phyloP scores from a whole-genome alignment of 129 eudicot genomes.

The Arctium lappa region DNA sequence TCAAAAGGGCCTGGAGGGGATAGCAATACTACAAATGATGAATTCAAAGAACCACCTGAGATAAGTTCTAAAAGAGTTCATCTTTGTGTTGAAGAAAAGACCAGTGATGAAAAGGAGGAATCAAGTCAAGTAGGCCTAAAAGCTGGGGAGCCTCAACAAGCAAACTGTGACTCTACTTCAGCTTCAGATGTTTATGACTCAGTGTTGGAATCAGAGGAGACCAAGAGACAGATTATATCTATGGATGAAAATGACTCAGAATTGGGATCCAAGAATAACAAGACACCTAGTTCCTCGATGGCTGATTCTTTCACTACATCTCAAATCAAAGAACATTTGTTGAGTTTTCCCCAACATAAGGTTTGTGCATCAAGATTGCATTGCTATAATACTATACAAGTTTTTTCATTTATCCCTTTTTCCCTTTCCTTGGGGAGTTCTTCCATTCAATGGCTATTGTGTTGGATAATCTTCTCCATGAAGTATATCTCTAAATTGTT shows the following conservation, averaged over 20 bases:
- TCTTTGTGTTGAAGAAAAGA: constrained; percentile 23
- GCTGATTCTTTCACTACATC: constrained; percentile 48
- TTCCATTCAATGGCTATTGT: too few species aligned
- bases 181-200: constrained; percentile 9
- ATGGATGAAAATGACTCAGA: constrained; percentile 5
- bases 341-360: constrained; percentile 44
- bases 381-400: too few species aligned
- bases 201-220: background rate
- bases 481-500: constrained; percentile 58
- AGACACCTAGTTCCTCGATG: constrained; percentile 42
- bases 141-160: background rate
- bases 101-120: constrained; percentile 14
- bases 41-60: background rate
- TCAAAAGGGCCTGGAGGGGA: background rate
- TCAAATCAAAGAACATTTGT: constrained; percentile 55
- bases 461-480: constrained; percentile 10
- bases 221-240: background rate
- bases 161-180: constrained; percentile 14
- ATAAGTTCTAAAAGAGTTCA: background rate
- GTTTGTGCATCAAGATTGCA: constrained; percentile 22
- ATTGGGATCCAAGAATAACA: constrained; percentile 17
- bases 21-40: constrained; percentile 9
- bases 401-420: too few species aligned
- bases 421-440: too few species aligned
- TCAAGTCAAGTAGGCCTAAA: background rate